Base-by-base conservation (phyloP, 768 basidiomycete species). In the Termitomyces sp. region DNA sequence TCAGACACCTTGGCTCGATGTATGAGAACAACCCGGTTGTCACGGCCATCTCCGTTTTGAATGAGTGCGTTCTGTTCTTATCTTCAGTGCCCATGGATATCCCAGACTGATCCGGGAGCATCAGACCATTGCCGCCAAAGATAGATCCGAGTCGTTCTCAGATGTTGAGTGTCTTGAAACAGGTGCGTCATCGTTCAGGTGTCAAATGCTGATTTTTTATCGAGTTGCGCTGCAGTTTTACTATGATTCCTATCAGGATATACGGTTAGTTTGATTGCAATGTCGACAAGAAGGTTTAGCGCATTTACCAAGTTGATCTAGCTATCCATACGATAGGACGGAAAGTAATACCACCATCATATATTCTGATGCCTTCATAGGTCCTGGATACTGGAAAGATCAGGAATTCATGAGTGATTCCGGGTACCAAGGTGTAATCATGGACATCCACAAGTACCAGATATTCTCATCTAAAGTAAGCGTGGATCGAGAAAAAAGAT, bases 381-480 rank as follows among this genome's bases (percentile, higher is more conserved):
- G 83, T 51, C 75, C 90, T 49, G 81, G 77, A 58, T 87, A 81
- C 65, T 92, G 90, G 90, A 66, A 70, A 34, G 81, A 82, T 18
- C 3, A 39, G 12, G 18, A 3, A 2, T 88, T 86, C 59, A 75
- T 83, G 76, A 70, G 75, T 5, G 42, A 70, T n/a, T 79, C 82
- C 0, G 58, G 73, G 37, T 86, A 61, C 55, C 64, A 84, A 37
- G 87, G 87, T 12, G 91, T 90, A n/a, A 80, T 86, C n/a, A 81
- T 92, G 73, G 90, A 91, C 68, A 90, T 86, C 33, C 89, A 91
- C 65, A 81, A 86, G 52, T 91, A 91, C 65, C 87, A 89, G 65
- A 80, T 91, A 69, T 91, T 91, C 73, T 79, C 77, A 18, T 62
- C 77, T 39, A 68, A 72, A 15, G 87, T 86, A 63, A 68, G 82